Base-by-base conservation (phyloP, 140 eudicot species). In the Anethum foeniculum region DNA sequence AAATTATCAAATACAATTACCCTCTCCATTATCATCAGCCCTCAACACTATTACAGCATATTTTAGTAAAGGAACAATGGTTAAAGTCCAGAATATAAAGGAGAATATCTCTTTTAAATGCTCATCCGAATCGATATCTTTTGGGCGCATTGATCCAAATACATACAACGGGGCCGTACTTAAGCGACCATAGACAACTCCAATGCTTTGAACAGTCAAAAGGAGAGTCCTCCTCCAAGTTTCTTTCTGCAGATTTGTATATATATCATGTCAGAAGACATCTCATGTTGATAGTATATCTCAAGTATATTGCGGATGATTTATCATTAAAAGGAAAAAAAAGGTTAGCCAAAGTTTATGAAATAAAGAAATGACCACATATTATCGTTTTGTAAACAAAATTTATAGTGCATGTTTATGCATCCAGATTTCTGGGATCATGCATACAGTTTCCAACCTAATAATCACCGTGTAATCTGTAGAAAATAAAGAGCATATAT, bases 1-100 rank as follows among this genome's bases (percentile, higher is more conserved):
- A n/a, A 13, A 19, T 28, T 13, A 46, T n/a, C 5, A 74, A 79
- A 36, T 54, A 73, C 47, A 47, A 44, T 48, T 88, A 88, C 92
- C 92, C 48, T 88, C 92, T 82, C 92, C 92, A 68, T 88, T 86
- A 67, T 88, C 88, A 78, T 88, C 89, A 65, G 89, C 89, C 44
- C 82, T 82, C 79, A 88, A 76, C 10, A 84, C 88, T 75, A 86
- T 84, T 14, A 84, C 82, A 54, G 86, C 82, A 77, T 88, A 88
- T 75, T 88, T 88, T 32, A 88, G 86, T 80, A 88, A 82, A 39
- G 92, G 89, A 51, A 88, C 71, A 73, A 88, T 41, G 65, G 92
- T 86, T 47, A 88, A 25, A 16, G 92, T 88, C 92, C 92, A 88
- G 81, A 88, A 88, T 19, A 88, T 74, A 51, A 88, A 88, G 34